Evolutionary conservation across 163 green algal genomes (phyloP), one percentile per base, ranked within the genome.

Genomic region (Chlorella variabilis): DNA sequence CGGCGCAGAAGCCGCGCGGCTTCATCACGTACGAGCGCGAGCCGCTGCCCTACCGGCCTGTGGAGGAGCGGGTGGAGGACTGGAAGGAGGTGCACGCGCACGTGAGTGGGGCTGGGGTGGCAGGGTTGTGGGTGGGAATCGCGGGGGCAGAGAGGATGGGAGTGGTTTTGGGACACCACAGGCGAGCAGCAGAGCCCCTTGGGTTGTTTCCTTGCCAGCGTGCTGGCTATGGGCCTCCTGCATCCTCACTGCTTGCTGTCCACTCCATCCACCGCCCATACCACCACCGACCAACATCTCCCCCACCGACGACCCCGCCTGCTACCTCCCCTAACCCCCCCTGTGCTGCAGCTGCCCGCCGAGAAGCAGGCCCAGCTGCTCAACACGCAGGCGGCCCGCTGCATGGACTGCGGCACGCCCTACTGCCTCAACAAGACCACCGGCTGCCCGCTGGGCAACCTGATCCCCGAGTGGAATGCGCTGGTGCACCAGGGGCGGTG

Each of bases 391-490:
- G 76, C 90, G 1, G 94, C 96, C 13, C 92, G 96, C 25, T 99
- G 96, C 90, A 99, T 99, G 96, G 90, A 96, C 88, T 99, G 96
- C 85, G 96, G 96, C 69, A 98, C 95, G 15, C 96, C 96, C 71
- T 99, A 97, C 93, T 99, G 96, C 90, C 95, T 98, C 87, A 90
- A 93, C 78, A 81, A 82, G 31, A 48, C 78, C 81, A 92, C 87
- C 6, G 92, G 92, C 51, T 97, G 93, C 87, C 93, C 93, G 25
- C 87, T 96, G 58, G 94, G 94, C 59, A 98, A 98, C 92, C 93
- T 94, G 69, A 98, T 99, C 83, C 96, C 96, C 29, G 96, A 98
- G 89, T 98, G 94, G 89, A 98, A 98, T 77, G 94, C 96, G 71
- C 89, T 98, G 68, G 96, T 98, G 82, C 75, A 86, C 59, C 75